These are phyloP conservation scores for Diatrype stigma DNA, from an alignment of 2,329 filamentous ascomycete species.

Conservation along the genomic window DNA sequence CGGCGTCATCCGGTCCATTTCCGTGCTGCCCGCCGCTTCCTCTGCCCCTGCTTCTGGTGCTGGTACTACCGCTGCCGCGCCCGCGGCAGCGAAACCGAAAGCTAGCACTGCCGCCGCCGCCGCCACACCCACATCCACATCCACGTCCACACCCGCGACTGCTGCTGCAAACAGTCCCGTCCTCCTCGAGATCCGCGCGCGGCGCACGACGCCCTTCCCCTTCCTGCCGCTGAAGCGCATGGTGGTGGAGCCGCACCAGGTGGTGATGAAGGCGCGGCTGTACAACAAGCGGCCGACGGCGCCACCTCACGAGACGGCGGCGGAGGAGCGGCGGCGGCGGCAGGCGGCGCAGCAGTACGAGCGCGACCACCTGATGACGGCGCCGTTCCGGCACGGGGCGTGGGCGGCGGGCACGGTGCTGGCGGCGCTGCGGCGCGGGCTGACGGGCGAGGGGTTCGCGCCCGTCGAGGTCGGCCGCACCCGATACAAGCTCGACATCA, in stretches of 20 bases:
- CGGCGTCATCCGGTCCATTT: constrained; percentile 55
- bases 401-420: constrained; percentile 39
- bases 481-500: constrained; percentile 55
- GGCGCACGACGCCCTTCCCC: constrained; percentile 41
- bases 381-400: constrained; percentile 50
- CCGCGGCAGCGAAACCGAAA: neutral
- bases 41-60: constrained; percentile 12
- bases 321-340: constrained; percentile 32
- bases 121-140: constrained; percentile 8
- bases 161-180: constrained; percentile 27
- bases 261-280: constrained; percentile 35
- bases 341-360: constrained; percentile 45
- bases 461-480: constrained; percentile 43
- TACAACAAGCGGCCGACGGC: constrained; percentile 14
- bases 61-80: constrained; percentile 1
- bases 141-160: constrained; percentile 16
- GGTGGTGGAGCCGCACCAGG: constrained; percentile 31
- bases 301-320: constrained; percentile 22
- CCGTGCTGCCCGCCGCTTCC: constrained; percentile 47
- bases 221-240: constrained; percentile 41
- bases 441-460: constrained; percentile 55
- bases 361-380: constrained; percentile 51
- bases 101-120: constrained; percentile 4
- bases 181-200: constrained; percentile 49
- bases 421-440: constrained; percentile 42